Base-by-base conservation (phyloP, 208 protist species). In the Trypanosoma mega region DNA sequence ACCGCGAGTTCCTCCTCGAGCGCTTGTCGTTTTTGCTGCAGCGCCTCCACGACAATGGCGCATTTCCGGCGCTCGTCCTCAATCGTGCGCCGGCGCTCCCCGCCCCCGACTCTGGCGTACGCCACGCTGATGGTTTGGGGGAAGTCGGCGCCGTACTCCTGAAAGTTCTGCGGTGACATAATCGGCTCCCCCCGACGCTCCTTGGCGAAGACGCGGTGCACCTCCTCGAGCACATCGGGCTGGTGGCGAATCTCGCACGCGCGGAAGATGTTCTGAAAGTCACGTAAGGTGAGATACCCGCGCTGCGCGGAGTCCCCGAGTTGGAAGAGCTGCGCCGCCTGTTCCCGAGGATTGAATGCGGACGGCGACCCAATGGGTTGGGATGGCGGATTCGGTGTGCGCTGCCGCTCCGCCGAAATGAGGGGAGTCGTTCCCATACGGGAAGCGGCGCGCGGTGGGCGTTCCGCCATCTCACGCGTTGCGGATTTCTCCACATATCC, bases 71-170 rank as follows among this genome's bases (percentile, higher is more conserved):
- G 74, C 29, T 78, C 81, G n/a, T 54, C 44, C 26, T 70, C 76
- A 3, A 92, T 45, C 21, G 69, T 76, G 67, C 77, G 66, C 44
- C 81, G 72, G 6, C 72, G 68, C 34, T 84, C 72, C 27, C 77
- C 75, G 44, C 81, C 86, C n/a, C 60, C 82, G 47, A 86, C 68
- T 26, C 81, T 80, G 51, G 79, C 69, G 51, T 88, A 92, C 6
- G 76, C 71, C 50, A 92, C 75, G 60, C 77, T 87, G 55, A 88
- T 63, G n/a, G 81, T 69, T 9, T 88, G 79, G 2, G 62, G 72
- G 44, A 92, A 92, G 55, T 80, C 67, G 8, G 43, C 49, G n/a
- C 76, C 80, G 60, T 84, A 92, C 20, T 73, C 65, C 30, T 84
- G 66, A 45, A 92, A 92, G 51, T 69, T 67, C 8, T 78, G 71